Evolutionary conservation across 768 basidiomycete species (phyloP).

Genomic region (Exidia glandulosa): DNA sequence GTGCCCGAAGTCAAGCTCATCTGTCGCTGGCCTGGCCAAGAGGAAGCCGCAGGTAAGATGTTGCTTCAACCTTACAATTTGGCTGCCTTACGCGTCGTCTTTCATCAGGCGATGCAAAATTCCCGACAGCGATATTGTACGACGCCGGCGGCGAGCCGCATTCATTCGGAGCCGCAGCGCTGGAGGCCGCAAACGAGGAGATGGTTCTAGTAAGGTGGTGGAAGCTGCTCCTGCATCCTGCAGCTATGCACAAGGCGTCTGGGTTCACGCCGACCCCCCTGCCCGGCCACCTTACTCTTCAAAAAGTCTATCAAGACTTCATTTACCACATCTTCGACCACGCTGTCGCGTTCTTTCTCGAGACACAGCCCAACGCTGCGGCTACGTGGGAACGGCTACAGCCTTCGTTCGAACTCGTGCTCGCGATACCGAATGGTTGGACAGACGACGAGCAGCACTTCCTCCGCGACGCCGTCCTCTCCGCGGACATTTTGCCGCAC

Average conservation of each 20-base stretch:
- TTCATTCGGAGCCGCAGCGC: neutral
- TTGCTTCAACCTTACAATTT: neutral
- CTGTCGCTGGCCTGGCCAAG: constrained; percentile 1
- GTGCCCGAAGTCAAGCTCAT: neutral
- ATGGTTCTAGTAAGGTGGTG: neutral
- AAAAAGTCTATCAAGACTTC: constrained; percentile 2
- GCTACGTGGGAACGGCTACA: neutral
- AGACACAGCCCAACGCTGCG: neutral
- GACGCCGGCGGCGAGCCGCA: neutral
- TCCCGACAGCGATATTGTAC: constrained; percentile 1
- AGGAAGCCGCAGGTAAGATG: neutral
- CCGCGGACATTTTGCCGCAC: neutral
- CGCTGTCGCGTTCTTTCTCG: neutral
- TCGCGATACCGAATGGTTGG: constrained; percentile 5
- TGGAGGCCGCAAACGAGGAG: neutral
- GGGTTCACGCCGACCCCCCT: constrained; percentile 1
- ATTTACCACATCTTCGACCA: neutral
- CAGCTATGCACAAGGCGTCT: neutral
- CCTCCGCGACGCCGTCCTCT: constrained; percentile 1
- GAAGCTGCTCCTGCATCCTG: neutral
- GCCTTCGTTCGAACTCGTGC: neutral
- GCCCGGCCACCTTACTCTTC: neutral
- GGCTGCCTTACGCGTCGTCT: neutral
- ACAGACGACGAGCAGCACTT: neutral
- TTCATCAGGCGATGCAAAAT: neutral